phyloP scores from a whole-genome alignment of 495 filamentous ascomycete genomes.

The Xylaria palmicola region DNA sequence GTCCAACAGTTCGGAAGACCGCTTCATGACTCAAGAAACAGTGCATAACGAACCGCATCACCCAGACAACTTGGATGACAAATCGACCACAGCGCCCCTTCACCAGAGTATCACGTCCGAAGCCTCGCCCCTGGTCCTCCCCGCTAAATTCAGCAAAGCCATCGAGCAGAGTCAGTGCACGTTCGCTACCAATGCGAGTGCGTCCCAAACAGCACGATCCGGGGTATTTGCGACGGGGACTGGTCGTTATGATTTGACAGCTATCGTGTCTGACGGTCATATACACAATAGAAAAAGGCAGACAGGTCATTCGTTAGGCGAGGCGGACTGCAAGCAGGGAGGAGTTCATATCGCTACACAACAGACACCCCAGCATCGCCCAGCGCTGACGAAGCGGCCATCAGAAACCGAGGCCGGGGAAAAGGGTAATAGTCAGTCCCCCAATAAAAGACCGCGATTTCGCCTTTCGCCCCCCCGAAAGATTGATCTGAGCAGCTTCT shows the following conservation, averaged over 20 bases:
- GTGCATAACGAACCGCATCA: slow-evolving; percentile 23
- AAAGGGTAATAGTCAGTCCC: slow-evolving; percentile 17
- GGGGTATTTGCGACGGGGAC: slow-evolving; percentile 27
- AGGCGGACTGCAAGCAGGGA: background rate
- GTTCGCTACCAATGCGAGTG: slow-evolving; percentile 21
- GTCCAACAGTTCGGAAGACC: slow-evolving; percentile 17
- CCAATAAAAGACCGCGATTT: slow-evolving; percentile 26
- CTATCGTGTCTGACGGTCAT: slow-evolving; percentile 19
- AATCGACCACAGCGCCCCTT: slow-evolving; percentile 21
- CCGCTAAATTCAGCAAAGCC: slow-evolving; percentile 16
- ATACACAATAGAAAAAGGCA: slow-evolving; percentile 3
- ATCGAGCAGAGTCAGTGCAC: slow-evolving; percentile 19
- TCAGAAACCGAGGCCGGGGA: slow-evolving; percentile 25
- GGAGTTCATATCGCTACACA: slow-evolving; percentile 13
- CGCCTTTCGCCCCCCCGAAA: slow-evolving; percentile 30
- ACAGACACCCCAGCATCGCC: slow-evolving; percentile 19
- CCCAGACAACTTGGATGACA: slow-evolving; percentile 22
- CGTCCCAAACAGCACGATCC: slow-evolving; percentile 20
- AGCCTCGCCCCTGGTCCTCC: slow-evolving; percentile 9
- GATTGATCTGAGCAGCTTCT: slow-evolving; percentile 32
- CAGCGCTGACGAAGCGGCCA: slow-evolving; percentile 23
- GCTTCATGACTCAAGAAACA: slow-evolving; percentile 33
- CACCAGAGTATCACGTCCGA: slow-evolving; percentile 24
- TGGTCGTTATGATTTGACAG: slow-evolving; percentile 30
- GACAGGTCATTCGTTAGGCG: background rate